A percentile compares a stretch with the other conserved stretches of the same genome.
phyloP scores from a whole-genome alignment of 176 grass and related monocot genomes.

The Carex pumila region DNA sequence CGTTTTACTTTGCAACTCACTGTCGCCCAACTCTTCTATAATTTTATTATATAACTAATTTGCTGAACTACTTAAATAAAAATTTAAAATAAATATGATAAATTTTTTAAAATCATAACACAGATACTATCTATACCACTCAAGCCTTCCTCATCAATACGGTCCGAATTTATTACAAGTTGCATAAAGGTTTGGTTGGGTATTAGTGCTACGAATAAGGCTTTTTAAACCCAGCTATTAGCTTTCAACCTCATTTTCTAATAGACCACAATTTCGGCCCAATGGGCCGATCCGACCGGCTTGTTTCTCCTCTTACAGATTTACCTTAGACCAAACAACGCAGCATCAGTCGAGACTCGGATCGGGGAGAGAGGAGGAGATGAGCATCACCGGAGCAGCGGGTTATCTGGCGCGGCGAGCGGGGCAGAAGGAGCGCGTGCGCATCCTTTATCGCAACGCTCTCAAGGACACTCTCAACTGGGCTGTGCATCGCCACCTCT shows the following conservation, averaged over 20 bases:
- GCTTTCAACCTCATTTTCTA: background rate
- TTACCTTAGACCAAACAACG: background rate
- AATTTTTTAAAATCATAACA: no score
- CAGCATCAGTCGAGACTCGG: constrained; percentile 4
- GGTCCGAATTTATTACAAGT: no score
- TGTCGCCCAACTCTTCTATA: no score
- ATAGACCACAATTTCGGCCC: background rate
- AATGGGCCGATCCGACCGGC: background rate
- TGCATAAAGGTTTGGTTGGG: no score
- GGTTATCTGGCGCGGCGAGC: constrained; percentile 68
- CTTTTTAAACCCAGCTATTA: background rate
- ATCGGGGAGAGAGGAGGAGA: background rate
- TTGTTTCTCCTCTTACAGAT: background rate
- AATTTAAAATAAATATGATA: no score
- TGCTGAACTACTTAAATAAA: no score
- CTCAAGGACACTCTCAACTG: constrained; percentile 99
- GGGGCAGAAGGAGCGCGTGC: constrained; percentile 90
- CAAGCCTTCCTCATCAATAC: no score
- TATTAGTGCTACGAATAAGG: background rate
- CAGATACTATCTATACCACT: no score
- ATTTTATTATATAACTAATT: no score
- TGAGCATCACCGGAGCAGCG: constrained; percentile 51
- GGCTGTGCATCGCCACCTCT: constrained; percentile 95
- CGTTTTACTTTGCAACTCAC: no score
- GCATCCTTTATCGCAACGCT: constrained; percentile 70